Conservation (phyloP, 2,329 filamentous ascomycete species). For the Pseudogymnoascus destructans region DNA sequence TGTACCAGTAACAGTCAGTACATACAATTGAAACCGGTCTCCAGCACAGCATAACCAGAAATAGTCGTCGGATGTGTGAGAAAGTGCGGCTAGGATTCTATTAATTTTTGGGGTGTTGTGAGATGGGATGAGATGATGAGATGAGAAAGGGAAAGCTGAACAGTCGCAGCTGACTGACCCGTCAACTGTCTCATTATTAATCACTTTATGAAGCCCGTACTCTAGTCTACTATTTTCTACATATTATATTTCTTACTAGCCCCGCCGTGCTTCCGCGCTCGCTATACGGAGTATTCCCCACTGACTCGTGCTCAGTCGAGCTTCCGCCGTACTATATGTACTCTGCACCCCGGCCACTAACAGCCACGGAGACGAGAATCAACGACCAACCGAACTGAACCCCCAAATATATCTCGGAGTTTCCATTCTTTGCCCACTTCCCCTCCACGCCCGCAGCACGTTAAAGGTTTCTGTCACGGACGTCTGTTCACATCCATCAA, state of each 20-base stretch:
- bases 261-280: not conserved
- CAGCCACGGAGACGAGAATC: not conserved
- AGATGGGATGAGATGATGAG: not conserved
- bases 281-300: not conserved
- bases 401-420: conserved; percentile 5
- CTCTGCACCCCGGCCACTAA: not conserved
- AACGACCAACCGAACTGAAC: not conserved
- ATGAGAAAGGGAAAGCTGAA: not conserved
- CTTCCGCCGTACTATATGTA: not conserved
- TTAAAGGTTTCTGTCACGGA: not conserved
- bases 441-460: not conserved
- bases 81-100: not conserved
- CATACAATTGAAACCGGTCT: not conserved
- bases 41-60: not conserved
- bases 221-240: not conserved
- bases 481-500: not conserved
- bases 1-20: not conserved
- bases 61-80: not conserved
- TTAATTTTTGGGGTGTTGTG: not conserved
- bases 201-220: not conserved
- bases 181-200: not conserved
- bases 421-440: not conserved
- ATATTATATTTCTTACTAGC: not conserved
- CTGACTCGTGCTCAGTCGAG: not conserved
- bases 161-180: not conserved